Evolutionary conservation across 2,329 filamentous ascomycete species (phyloP), one percentile per base, ranked within the genome.

Genomic region (Mycogone perniciosa): DNA sequence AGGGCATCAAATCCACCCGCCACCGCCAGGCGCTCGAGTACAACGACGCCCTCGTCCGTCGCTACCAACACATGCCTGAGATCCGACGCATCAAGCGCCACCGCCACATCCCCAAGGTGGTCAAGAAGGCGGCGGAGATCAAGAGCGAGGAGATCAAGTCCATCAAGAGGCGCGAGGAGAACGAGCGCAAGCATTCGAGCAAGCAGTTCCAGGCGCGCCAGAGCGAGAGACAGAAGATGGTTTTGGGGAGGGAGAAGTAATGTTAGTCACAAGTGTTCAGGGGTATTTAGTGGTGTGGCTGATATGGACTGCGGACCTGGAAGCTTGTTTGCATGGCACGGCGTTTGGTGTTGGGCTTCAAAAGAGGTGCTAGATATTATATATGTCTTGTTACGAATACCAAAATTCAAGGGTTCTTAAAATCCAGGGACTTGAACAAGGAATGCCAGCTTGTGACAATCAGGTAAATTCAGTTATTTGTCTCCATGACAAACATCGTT

Each of bases 111-210:
- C 93, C 93, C 20, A 89, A 90, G 76, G 83, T 90, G 51, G 83
- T 97, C 58, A 96, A 96, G 84, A 97, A 96, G 81, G 92, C 92
- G 4, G 84, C 80, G 44, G 88, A 96, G 75, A 97, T 97, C 72
- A 99, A 99, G 82, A 74, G 74, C 52, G 89, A 95, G 64, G 93
- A 97, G 69, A 69, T 96, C 61, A 84, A 83, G 69, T 81, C 88
- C 33, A 87, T 96, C 67, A 96, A 95, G 82, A 79, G 89, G 61
- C 84, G 84, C 60, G 88, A 96, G 63, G 93, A 99, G 76, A 99
- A 99, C 66, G 88, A 95, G 71, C 80, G 93, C 58, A 89, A 88
- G 68, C 92, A 99, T 69, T 86, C 83, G 52, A 89, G 86, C 75
- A 92, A 93, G 75, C 85, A 89, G 60, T 82, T 86, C 60, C 76